These are phyloP conservation scores for Colletotrichum higginsianum DNA, from an alignment of 2,329 filamentous ascomycete species.

Conservation along the genomic window DNA sequence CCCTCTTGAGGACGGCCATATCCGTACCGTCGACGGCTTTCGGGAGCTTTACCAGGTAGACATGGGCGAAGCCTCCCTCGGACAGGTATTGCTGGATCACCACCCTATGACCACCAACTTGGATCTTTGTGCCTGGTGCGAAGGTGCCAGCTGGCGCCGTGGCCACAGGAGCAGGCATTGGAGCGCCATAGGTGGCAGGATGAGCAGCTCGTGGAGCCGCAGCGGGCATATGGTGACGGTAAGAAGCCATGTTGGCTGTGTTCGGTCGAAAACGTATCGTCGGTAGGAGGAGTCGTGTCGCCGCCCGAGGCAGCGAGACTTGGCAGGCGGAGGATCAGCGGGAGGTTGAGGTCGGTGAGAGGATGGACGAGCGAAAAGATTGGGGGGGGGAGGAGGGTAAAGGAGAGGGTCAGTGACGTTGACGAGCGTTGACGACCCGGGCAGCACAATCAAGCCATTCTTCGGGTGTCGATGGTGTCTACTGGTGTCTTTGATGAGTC, in stretches of 20 bases:
- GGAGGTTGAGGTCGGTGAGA: slow-evolving; percentile 31
- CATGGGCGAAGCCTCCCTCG: slow-evolving; percentile 97
- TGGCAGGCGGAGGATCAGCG: slow-evolving; percentile 25
- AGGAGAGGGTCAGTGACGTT: slow-evolving; percentile 27
- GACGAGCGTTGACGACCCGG: slow-evolving; percentile 37
- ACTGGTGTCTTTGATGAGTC: slow-evolving; percentile 33
- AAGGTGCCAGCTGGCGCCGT: slow-evolving; percentile 86
- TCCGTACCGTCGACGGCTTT: slow-evolving; percentile 84
- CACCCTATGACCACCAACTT: slow-evolving; percentile 92
- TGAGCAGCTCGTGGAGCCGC: slow-evolving; percentile 47
- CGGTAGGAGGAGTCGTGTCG: slow-evolving; percentile 16
- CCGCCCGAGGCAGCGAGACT: slow-evolving; percentile 19
- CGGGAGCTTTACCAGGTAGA: slow-evolving; percentile 93
- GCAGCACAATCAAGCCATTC: slow-evolving; percentile 37
- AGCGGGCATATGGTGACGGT: slow-evolving; percentile 41
- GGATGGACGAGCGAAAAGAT: slow-evolving; percentile 17
- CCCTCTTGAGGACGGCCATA: slow-evolving; percentile 90
- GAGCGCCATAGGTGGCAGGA: slow-evolving; percentile 61
- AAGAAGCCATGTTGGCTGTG: slow-evolving; percentile 35
- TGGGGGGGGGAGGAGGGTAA: not conserved
- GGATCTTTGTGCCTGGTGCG: slow-evolving; percentile 93
- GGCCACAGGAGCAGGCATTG: slow-evolving; percentile 55
- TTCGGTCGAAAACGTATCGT: slow-evolving; percentile 10
- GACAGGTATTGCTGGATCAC: slow-evolving; percentile 98
- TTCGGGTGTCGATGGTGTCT: slow-evolving; percentile 32